Conservation (phyloP, 2,329 filamentous ascomycete species). For the Orbilia blumenaviensis region DNA sequence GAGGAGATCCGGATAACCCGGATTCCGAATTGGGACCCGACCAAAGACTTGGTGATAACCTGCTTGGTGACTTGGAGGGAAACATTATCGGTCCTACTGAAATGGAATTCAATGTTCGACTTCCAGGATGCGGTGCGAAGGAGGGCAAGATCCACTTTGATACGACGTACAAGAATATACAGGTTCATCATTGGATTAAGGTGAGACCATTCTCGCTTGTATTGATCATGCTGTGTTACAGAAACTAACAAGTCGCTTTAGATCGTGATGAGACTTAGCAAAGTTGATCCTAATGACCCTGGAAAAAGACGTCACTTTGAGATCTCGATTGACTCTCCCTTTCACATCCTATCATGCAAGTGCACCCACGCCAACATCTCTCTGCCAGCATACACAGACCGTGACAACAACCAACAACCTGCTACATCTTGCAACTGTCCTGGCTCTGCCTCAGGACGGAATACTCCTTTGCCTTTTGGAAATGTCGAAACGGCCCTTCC, state of each 20-base stretch:
- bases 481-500: constrained; percentile 61
- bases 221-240: background rate
- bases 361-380: constrained; percentile 91
- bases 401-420: constrained; percentile 62
- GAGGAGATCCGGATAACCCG: constrained; percentile 61
- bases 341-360: constrained; percentile 90
- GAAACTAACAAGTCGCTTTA: constrained; percentile 60
- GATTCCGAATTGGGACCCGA: constrained; percentile 43
- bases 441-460: constrained; percentile 63
- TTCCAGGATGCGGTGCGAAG: constrained; percentile 89
- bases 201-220: constrained; percentile 64
- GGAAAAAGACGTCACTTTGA: constrained; percentile 87
- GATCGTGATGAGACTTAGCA: constrained; percentile 93
- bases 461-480: constrained; percentile 62
- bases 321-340: constrained; percentile 94
- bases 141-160: constrained; percentile 84
- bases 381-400: constrained; percentile 78
- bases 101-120: constrained; percentile 91
- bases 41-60: constrained; percentile 66
- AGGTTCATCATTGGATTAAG: constrained; percentile 97
- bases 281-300: constrained; percentile 79
- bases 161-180: constrained; percentile 91
- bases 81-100: constrained; percentile 89
- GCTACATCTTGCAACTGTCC: constrained; percentile 60
- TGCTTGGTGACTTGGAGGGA: constrained; percentile 80